These are phyloP conservation scores for Aspergillus piperis DNA, from an alignment of 2,329 filamentous ascomycete species.

Conservation along the genomic window DNA sequence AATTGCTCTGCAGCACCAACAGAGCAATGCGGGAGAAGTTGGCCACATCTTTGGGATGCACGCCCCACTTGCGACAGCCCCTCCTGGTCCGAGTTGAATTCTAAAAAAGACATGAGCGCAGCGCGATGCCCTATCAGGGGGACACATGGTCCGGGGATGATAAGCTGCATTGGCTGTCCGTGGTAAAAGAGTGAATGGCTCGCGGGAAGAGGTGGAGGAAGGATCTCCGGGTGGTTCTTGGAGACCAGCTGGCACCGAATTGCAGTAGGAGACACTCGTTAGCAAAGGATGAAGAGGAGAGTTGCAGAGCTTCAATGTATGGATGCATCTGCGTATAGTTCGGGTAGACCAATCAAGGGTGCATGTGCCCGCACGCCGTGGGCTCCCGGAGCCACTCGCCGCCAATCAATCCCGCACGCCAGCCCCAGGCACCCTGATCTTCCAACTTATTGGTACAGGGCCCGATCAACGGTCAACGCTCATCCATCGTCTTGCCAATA, in stretches of 20 bases:
- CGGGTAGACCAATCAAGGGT: slow-evolving; percentile 23
- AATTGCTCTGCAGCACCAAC: slow-evolving; percentile 15
- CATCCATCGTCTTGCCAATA: neutral
- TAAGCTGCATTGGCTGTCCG: slow-evolving; percentile 7
- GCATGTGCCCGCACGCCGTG: slow-evolving; percentile 22
- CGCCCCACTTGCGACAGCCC: slow-evolving; percentile 21
- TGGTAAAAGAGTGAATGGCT: slow-evolving; percentile 10
- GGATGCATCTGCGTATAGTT: slow-evolving; percentile 9
- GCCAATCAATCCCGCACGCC: slow-evolving; percentile 7
- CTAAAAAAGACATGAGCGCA: slow-evolving; percentile 9
- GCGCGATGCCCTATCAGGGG: slow-evolving; percentile 33
- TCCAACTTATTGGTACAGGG: neutral
- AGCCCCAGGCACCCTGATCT: neutral
- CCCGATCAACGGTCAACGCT: slow-evolving; percentile 7
- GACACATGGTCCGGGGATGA: slow-evolving; percentile 34
- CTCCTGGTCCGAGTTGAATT: slow-evolving; percentile 15
- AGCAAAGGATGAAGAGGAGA: neutral
- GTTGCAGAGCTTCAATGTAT: neutral
- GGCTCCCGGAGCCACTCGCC: neutral
- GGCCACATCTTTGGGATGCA: slow-evolving; percentile 9
- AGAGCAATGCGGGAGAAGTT: slow-evolving; percentile 10
- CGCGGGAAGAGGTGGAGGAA: slow-evolving; percentile 10
- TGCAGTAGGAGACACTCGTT: neutral
- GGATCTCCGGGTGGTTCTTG: slow-evolving; percentile 7
- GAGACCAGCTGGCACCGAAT: neutral